Conservation (phyloP, 2,329 filamentous ascomycete species). For the Penicillium capsulatum region DNA sequence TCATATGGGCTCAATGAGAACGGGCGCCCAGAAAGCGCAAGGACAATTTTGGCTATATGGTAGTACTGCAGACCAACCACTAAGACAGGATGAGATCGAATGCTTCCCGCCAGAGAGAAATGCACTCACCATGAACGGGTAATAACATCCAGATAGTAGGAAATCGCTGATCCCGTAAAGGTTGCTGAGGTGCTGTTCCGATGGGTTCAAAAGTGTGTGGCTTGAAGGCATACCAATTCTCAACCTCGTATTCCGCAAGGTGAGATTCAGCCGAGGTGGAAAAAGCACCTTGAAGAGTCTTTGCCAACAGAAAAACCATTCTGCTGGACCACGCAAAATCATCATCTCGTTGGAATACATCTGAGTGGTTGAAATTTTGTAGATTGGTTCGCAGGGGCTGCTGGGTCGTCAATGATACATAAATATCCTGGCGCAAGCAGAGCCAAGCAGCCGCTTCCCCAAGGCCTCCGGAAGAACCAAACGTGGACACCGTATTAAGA, state of each 20-base stretch:
- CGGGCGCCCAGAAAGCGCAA: slow-evolving; percentile 18
- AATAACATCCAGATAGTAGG: slow-evolving; percentile 32
- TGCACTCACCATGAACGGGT: slow-evolving; percentile 26
- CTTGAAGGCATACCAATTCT: slow-evolving; percentile 21
- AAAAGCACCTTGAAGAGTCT: slow-evolving; percentile 24
- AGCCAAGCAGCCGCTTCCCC: slow-evolving; percentile 41
- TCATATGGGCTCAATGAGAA: slow-evolving; percentile 16
- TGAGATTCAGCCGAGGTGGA: slow-evolving; percentile 1
- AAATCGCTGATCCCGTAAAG: slow-evolving; percentile 20
- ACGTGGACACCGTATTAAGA: slow-evolving; percentile 35
- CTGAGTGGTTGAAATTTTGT: slow-evolving; percentile 32
- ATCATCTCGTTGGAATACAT: slow-evolving; percentile 30
- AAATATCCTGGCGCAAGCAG: slow-evolving; percentile 39
- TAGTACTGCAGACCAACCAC: slow-evolving; percentile 38
- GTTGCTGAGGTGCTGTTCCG: slow-evolving; percentile 17
- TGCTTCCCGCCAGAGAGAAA: not conserved
- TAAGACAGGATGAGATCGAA: slow-evolving; percentile 1
- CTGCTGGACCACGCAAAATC: slow-evolving; percentile 37
- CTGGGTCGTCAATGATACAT: slow-evolving; percentile 34
- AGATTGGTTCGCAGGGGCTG: slow-evolving; percentile 34
- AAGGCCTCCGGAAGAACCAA: slow-evolving; percentile 38
- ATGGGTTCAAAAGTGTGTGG: slow-evolving; percentile 29
- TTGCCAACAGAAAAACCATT: slow-evolving; percentile 37
- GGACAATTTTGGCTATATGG: slow-evolving; percentile 31
- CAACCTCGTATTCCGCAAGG: slow-evolving; percentile 16